Percentiles rank a stretch among this genome's conserved stretches.
Evolutionary conservation across 805 yeast genomes (phyloP).

Genomic region (Pichia gijzeniarum): DNA sequence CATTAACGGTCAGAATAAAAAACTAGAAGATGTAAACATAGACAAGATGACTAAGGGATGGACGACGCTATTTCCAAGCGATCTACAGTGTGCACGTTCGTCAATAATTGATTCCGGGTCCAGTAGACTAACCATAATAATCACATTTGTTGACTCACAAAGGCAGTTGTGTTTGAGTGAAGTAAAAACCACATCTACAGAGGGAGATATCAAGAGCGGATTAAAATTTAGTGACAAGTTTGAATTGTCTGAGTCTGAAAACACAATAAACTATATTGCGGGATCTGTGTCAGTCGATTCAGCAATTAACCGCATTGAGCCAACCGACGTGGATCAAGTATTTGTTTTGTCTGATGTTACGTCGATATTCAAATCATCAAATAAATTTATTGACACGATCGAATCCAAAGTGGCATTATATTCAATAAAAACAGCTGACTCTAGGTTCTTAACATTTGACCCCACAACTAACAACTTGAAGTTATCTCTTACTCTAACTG

Average conservation of each 20-base stretch:
- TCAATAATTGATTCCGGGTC: slow-evolving; percentile 1
- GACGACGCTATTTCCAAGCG: slow-evolving; percentile 22
- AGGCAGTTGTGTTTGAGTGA: slow-evolving; percentile 1
- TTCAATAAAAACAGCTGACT: slow-evolving; percentile 22
- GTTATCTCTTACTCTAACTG: slow-evolving; percentile 25
- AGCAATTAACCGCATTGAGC: slow-evolving; percentile 18
- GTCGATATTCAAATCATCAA: slow-evolving; percentile 1
- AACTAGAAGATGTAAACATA: slow-evolving; percentile 16
- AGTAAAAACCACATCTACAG: not conserved
- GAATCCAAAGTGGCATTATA: not conserved
- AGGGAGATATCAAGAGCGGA: not conserved
- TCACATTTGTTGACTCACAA: not conserved
- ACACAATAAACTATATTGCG: not conserved
- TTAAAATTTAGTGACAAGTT: slow-evolving; percentile 1
- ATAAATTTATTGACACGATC: slow-evolving; percentile 8
- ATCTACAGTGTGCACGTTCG: slow-evolving; percentile 1
- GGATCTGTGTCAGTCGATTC: not conserved
- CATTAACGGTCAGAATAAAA: slow-evolving; percentile 21
- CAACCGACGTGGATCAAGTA: slow-evolving; percentile 23
- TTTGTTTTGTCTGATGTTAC: slow-evolving; percentile 21
- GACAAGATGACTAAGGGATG: slow-evolving; percentile 22
- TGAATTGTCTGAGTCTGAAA: not conserved
- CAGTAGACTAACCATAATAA: slow-evolving; percentile 5
- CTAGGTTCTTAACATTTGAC: slow-evolving; percentile 22
- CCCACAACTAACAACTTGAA: slow-evolving; percentile 13